Percentiles rank a stretch among this genome's conserved stretches.
These are phyloP conservation scores for Russula abietina DNA, from an alignment of 768 basidiomycete genomes.

Conservation along the genomic window DNA sequence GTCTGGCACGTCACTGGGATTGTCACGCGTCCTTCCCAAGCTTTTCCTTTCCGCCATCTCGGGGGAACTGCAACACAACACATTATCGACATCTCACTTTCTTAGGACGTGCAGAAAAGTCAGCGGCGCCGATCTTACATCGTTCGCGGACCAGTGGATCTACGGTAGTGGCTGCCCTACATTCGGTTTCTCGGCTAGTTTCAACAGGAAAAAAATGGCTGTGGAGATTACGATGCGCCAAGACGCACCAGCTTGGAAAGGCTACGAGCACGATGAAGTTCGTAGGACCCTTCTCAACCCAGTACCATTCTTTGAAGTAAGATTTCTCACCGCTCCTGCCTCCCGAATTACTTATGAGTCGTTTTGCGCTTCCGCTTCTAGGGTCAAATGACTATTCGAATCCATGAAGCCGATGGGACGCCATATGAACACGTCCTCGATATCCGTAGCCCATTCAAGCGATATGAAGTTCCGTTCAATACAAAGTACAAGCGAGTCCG, in stretches of 20 bases:
- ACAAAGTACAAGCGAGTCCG: constrained; percentile 97
- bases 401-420: constrained; percentile 98
- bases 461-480: constrained; percentile 98
- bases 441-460: constrained; percentile 79
- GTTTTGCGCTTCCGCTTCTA: constrained; percentile 33
- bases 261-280: constrained; percentile 62
- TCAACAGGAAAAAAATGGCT: constrained; percentile 97
- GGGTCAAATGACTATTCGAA: constrained; percentile 98
- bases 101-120: constrained; percentile 89
- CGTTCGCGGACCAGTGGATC: constrained; percentile 99
- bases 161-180: constrained; percentile 94
- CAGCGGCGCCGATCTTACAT: constrained; percentile 81
- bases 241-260: constrained; percentile 68
- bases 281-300: constrained; percentile 66
- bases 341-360: background rate
- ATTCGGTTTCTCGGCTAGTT: constrained; percentile 83
- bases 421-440: constrained; percentile 98
- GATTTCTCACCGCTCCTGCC: constrained; percentile 20
- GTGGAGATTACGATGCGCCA: constrained; percentile 95
- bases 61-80: constrained; percentile 81
- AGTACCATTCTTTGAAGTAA: constrained; percentile 85
- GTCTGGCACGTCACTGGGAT: constrained; percentile 88
- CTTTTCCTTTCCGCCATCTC: constrained; percentile 90
- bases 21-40: constrained; percentile 92
- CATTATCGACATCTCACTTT: constrained; percentile 85